Evolutionary conservation across 164 flowering plant genomes (phyloP), one percentile per base, ranked within the genome.

Genomic region (Chloranthus sessilifolius): DNA sequence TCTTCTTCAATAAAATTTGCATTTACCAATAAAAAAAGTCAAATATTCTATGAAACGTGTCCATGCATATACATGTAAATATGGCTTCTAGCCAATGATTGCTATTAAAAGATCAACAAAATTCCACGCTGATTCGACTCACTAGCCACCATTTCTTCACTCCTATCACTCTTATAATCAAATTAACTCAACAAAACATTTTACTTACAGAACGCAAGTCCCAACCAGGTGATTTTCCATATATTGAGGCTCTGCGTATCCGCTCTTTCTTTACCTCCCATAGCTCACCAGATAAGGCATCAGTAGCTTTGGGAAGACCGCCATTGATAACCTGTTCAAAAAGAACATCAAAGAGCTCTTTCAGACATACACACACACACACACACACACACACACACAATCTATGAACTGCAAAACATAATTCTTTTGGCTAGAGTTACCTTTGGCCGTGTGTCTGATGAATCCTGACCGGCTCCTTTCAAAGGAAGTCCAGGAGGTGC

Each of bases 401-500:
- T n/a, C n/a, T n/a, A n/a, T n/a, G n/a, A n/a, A n/a, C n/a, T n/a
- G n/a, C n/a, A n/a, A n/a, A n/a, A n/a, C n/a, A n/a, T n/a, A 21
- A 28, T 29, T 14, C 12, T 31, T 14, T 37, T 28, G 26, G 53
- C 53, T 33, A 50, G 26, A 6, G 2, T 34, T 57, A 92, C 96
- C 83, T 76, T 77, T 37, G 82, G 77, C 34, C 69, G 87, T 48
- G 85, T 63, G 58, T 89, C 99, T 52, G 97, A 69, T 53, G 97
- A 84, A 67, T 78, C 92, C 65, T 89, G 97, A 56, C 99, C 96
- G 53, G 89, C 84, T 28, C 97, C 95, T 67, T 86, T 94, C 39
- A 94, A 40, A 61, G 99, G 97, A 33, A 94, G 91, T 17, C 99
- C 99, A 61, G 77, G 84, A 59, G 99, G 99, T 41, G 99, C 92